phyloP scores from a whole-genome alignment of 345 rosid genomes.

The Populus pruinosa region DNA sequence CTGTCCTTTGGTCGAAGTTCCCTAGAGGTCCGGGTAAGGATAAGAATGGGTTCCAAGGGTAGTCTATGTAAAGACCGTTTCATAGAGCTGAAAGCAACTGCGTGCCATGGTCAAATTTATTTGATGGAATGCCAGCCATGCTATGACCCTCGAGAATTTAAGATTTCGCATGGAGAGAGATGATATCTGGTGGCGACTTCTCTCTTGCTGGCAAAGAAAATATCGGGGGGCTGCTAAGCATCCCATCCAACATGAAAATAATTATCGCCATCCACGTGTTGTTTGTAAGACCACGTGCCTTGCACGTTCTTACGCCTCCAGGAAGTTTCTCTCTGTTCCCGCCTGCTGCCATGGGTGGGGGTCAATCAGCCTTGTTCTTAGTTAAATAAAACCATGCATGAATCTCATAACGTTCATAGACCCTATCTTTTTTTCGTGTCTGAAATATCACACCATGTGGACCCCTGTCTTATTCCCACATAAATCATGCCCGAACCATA shows the following conservation, averaged over 20 bases:
- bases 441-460: conserved; percentile 1
- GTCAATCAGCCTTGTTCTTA: neutral
- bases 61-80: too few relatives aligned
- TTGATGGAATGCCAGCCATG: too few relatives aligned
- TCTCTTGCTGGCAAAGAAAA: too few relatives aligned
- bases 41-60: too few relatives aligned
- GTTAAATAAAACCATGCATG: conserved; percentile 28
- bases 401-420: conserved; percentile 19
- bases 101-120: too few relatives aligned
- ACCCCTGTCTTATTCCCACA: neutral
- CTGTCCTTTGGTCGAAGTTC: too few relatives aligned
- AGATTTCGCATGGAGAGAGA: too few relatives aligned
- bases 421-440: neutral
- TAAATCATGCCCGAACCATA: neutral
- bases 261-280: neutral
- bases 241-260: too few relatives aligned
- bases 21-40: neutral
- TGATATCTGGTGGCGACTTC: too few relatives aligned
- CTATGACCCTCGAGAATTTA: too few relatives aligned
- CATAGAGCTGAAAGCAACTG: too few relatives aligned
- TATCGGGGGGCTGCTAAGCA: too few relatives aligned
- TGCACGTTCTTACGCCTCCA: neutral
- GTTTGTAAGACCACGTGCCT: neutral
- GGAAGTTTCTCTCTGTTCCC: neutral
- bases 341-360: neutral